Base-by-base conservation (phyloP, 1,139 yeast species). In the Chernovozyma aurita region DNA sequence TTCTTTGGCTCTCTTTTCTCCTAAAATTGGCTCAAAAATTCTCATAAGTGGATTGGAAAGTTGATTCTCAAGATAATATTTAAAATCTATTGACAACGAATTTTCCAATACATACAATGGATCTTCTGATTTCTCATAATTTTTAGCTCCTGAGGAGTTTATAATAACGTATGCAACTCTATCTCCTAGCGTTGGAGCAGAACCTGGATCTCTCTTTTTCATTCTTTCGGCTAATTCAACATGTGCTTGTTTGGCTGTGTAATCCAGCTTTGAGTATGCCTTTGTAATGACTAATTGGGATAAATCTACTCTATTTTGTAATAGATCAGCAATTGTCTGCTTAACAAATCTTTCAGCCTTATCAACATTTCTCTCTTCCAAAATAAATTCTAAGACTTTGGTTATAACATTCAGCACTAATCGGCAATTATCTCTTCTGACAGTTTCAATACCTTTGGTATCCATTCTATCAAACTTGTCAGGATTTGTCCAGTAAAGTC, bases 391-490 rank as follows among this genome's bases (percentile, higher is more conserved):
- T 54, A 94, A 66, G 3, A 92, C 95, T 40, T 88, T 86, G 20
- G 95, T 95, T 59, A 94, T 86, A 21, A 94, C 97, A 51, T 86
- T 84, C 47, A 90, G 96, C 2, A 94, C 98, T 45, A 94, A 67
- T 32, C 95, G 76, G 60, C 99, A 94, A 49, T 95, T 94, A 55
- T 94, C 99, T 68, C 99, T 80, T 59, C 99, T 79, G 31, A 94
- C 98, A 0, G 98, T 92, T 52, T 95, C 99, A 45, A 94, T 85
- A 60, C 99, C 99, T 55, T 94, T 94, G 24, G 97, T 94, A 58
- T 94, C 99, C 92, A 94, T 84, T 61, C 92, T 94, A 58, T 94
- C 98, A 53, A 78, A 86, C 45, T 85, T 87, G 12, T 86, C 78
- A 0, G 97, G 85, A 32, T 76, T 76, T 0, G 98, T 92, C 98